Evolutionary conservation across 257 asterid genomes (phyloP), one percentile per base, ranked within the genome.

Genomic region (Plectranthus barbatus): DNA sequence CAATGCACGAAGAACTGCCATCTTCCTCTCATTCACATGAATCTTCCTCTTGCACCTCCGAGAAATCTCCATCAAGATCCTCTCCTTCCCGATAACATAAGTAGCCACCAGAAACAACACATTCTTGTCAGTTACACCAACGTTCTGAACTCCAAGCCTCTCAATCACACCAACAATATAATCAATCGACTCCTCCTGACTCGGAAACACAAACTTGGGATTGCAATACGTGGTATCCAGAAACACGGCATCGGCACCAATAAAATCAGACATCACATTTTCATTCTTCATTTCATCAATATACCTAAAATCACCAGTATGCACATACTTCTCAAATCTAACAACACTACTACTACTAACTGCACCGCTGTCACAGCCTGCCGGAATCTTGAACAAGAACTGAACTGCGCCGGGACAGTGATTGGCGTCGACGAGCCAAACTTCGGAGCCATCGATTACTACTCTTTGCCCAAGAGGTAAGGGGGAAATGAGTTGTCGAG

Each of bases 401-500:
- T 88, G 95, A 42, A 91, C 96, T 13, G 98, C 98, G 15, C 98
- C 98, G 0, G 98, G 98, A 75, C 96, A 91, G 77, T 91, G 96
- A 69, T 91, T 91, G 7, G 98, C 98, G 60, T 91, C 95, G 7
- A 86, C 58, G 3, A 86, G 77, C 31, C 36, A 70, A 17, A 88
- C 84, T 57, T 86, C 90, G 13, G 81, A 64, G 33, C 92, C 95
- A 57, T 91, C 98, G 0, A 91, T 79, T 2, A 78, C 8, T 9
- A 91, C 72, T 1, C 66, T 48, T 53, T 80, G 72, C 0, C 74
- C 64, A 17, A 83, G 67, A 7, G 95, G 87, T 17, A 91, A 70
- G 7, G 84, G 55, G 46, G 47, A 68, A 56, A 91, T 81, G 66
- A 81, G 83, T 12, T 78, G 68, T 9, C 47, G 67, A 1, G 95